Conservation (phyloP, 495 filamentous ascomycete species). For the Lentithecium fluviatile region DNA sequence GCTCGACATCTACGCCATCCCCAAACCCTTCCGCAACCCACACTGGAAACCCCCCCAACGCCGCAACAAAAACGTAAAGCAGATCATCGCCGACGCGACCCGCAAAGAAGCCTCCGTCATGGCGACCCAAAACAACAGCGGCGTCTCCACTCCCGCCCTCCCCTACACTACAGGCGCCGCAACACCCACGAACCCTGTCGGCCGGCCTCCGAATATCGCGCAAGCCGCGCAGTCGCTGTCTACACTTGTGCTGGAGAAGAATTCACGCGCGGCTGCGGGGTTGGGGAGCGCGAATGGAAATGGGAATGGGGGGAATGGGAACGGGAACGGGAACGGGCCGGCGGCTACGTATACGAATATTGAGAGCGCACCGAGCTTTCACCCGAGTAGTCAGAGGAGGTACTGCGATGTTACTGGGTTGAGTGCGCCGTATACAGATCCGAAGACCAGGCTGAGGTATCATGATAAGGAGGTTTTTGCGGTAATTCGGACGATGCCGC, state of each 20-base stretch:
- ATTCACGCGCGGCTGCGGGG: slow-evolving; percentile 29
- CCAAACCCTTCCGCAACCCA: slow-evolving; percentile 82
- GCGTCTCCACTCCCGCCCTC: slow-evolving; percentile 68
- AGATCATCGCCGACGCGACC: slow-evolving; percentile 85
- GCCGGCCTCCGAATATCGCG: slow-evolving; percentile 64
- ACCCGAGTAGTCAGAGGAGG: slow-evolving; percentile 67
- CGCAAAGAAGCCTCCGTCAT: slow-evolving; percentile 79
- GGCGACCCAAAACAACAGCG: slow-evolving; percentile 76
- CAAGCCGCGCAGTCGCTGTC: slow-evolving; percentile 82
- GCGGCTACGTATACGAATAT: slow-evolving; percentile 92
- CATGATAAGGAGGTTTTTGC: slow-evolving; percentile 86
- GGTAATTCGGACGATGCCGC: slow-evolving; percentile 70
- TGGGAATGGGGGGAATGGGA: slow-evolving; percentile 46
- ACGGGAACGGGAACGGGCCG: slow-evolving; percentile 53
- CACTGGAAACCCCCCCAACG: slow-evolving; percentile 88
- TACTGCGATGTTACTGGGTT: slow-evolving; percentile 97
- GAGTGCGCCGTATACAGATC: slow-evolving; percentile 83
- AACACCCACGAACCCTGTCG: slow-evolving; percentile 49
- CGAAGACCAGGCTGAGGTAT: slow-evolving; percentile 88
- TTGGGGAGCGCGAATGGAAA: slow-evolving; percentile 45
- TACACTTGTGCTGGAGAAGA: slow-evolving; percentile 79
- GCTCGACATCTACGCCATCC: slow-evolving; percentile 80
- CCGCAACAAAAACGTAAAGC: slow-evolving; percentile 97
- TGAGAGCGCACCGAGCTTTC: slow-evolving; percentile 80
- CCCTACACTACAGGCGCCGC: slow-evolving; percentile 56